A percentile compares a stretch with the other conserved stretches of the same genome.
phyloP scores from a whole-genome alignment of 2,329 filamentous ascomycete species.

The Colletotrichum aenigma region DNA sequence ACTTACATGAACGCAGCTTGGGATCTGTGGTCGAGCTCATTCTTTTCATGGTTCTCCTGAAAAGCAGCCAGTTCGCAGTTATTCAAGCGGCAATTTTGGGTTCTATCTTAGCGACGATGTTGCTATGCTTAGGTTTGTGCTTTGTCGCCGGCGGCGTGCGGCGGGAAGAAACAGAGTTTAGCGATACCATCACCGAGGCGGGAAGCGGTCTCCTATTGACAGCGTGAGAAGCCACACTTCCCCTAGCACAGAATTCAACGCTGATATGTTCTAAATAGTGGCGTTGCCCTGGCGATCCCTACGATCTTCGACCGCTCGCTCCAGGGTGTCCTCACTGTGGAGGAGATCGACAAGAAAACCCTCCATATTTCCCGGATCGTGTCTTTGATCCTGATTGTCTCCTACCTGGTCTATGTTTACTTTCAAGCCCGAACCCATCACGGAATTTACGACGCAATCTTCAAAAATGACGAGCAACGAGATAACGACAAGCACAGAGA shows the following conservation, averaged over 20 bases:
- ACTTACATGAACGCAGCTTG: slow-evolving; percentile 44
- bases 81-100: slow-evolving; percentile 85
- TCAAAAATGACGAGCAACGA: slow-evolving; percentile 71
- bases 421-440: slow-evolving; percentile 83
- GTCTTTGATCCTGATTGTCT: slow-evolving; percentile 71
- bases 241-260: too few species aligned
- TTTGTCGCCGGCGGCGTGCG: slow-evolving; percentile 78
- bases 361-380: slow-evolving; percentile 73
- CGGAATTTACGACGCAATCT: slow-evolving; percentile 75
- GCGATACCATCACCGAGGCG: slow-evolving; percentile 77
- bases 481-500: slow-evolving; percentile 70
- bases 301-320: slow-evolving; percentile 59
- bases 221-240: slow-evolving; percentile 52
- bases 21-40: slow-evolving; percentile 83
- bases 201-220: slow-evolving; percentile 79
- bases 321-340: slow-evolving; percentile 10
- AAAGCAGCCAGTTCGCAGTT: slow-evolving; percentile 62
- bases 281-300: slow-evolving; percentile 45
- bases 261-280: slow-evolving; percentile 24
- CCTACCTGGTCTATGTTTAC: slow-evolving; percentile 69
- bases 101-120: slow-evolving; percentile 80
- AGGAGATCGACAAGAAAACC: slow-evolving; percentile 54
- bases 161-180: slow-evolving; percentile 73
- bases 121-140: slow-evolving; percentile 80
- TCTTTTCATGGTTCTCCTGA: slow-evolving; percentile 78